Conservation (phyloP, 176 grass and related monocot species). For the Themeda triandra region DNA sequence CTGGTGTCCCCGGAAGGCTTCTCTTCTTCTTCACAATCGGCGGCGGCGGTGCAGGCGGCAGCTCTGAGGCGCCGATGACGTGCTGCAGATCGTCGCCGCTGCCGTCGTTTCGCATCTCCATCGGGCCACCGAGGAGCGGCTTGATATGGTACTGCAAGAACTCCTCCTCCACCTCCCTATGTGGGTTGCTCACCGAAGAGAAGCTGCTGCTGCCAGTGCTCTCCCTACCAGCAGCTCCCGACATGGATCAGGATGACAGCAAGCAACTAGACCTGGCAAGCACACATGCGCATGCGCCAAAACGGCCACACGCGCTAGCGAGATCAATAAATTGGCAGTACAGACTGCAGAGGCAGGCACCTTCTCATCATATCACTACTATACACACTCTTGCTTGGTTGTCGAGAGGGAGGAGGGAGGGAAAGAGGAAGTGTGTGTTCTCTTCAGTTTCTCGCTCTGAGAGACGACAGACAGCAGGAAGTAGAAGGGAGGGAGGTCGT, state of each 20-base stretch:
- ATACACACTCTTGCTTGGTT: not conserved
- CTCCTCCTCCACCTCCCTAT: slow-evolving; percentile 27
- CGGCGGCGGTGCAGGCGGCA: not conserved
- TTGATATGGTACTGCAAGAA: slow-evolving; percentile 30
- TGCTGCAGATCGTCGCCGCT: slow-evolving; percentile 20
- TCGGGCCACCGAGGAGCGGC: not conserved
- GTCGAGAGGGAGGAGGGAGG: not conserved
- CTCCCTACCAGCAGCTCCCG: slow-evolving; percentile 33
- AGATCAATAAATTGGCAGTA: not conserved
- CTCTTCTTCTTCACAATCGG: slow-evolving; percentile 62
- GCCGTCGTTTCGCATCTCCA: not conserved
- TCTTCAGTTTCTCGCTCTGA: not conserved
- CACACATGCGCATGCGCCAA: no score
- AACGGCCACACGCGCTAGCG: not conserved
- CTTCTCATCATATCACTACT: not conserved
- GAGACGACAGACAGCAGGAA: not conserved
- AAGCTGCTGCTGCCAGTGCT: slow-evolving; percentile 35
- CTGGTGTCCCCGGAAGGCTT: slow-evolving; percentile 87
- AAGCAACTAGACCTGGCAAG: slow-evolving; percentile 3
- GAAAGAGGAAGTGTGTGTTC: not conserved
- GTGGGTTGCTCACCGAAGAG: slow-evolving; percentile 25
- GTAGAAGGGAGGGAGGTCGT: not conserved
- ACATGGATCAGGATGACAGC: slow-evolving; percentile 32
- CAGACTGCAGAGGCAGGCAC: no score
- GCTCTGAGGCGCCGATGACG: not conserved